These are phyloP conservation scores for Aspergillus transmontanensis DNA, from an alignment of 2,329 filamentous ascomycete species.

Conservation along the genomic window DNA sequence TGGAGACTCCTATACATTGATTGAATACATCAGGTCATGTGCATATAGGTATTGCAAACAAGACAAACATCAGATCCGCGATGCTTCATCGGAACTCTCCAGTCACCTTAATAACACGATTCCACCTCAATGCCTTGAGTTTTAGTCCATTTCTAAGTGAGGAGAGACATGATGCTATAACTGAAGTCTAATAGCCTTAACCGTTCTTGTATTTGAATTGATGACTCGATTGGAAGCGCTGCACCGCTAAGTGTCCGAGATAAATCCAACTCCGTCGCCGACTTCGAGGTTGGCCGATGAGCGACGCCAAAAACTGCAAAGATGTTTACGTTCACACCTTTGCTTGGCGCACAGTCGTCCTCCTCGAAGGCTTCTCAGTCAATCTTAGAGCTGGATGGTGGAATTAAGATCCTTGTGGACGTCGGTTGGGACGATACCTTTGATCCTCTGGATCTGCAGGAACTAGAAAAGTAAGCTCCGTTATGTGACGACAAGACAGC, in stretches of 20 bases:
- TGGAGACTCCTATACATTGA: background rate
- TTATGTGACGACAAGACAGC: slow-evolving; percentile 3
- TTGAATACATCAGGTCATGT: background rate
- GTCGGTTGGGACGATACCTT: slow-evolving; percentile 96
- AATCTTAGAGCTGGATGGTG: slow-evolving; percentile 93
- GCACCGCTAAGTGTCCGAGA: slow-evolving; percentile 3
- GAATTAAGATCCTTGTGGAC: slow-evolving; percentile 91
- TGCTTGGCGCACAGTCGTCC: slow-evolving; percentile 82
- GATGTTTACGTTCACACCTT: slow-evolving; percentile 96
- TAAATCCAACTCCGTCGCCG: slow-evolving; percentile 10
- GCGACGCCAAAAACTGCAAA: slow-evolving; percentile 20
- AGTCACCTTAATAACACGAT: slow-evolving; percentile 3
- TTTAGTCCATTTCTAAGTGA: background rate
- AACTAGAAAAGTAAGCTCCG: slow-evolving; percentile 77
- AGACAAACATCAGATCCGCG: slow-evolving; percentile 17
- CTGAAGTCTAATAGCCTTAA: background rate
- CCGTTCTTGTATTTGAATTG: slow-evolving; percentile 1
- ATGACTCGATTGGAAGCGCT: slow-evolving; percentile 15
- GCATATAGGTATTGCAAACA: slow-evolving; percentile 16
- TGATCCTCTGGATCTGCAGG: slow-evolving; percentile 76
- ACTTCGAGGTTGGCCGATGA: slow-evolving; percentile 15
- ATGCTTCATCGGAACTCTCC: slow-evolving; percentile 10
- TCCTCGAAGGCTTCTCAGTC: slow-evolving; percentile 87
- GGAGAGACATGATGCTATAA: background rate
- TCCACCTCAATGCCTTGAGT: background rate